These are phyloP conservation scores for Dittrichia graveolens DNA, from an alignment of 129 eudicot species.

Conservation along the genomic window DNA sequence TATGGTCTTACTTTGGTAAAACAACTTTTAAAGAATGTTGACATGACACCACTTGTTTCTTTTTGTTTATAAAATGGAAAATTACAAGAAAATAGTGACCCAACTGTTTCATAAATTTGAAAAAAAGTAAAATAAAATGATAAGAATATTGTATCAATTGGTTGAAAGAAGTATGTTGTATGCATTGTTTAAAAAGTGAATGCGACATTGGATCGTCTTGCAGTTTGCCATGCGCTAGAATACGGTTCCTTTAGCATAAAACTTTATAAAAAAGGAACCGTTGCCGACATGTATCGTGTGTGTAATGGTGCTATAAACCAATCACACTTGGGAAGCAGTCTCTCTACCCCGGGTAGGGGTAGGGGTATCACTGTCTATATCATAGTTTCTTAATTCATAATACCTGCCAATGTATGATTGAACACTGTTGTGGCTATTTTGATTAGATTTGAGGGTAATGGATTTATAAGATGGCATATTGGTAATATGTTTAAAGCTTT, in stretches of 20 bases:
- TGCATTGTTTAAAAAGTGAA: no score
- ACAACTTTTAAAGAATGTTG: constrained; percentile 22
- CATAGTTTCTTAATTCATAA: no score
- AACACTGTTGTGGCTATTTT: neutral
- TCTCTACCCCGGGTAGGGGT: no score
- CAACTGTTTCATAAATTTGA: no score
- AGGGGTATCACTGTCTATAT: neutral
- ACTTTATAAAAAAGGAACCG: no score
- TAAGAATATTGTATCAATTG: no score
- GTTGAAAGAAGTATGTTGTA: no score
- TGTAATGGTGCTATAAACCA: neutral
- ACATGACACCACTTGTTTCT: constrained; percentile 22
- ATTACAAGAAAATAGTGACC: no score
- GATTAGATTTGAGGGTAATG: neutral
- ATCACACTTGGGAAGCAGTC: neutral
- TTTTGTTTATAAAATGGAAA: neutral
- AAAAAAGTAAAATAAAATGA: no score
- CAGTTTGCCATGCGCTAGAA: neutral
- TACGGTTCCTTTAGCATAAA: neutral
- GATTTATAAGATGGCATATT: neutral
- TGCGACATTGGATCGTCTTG: no score
- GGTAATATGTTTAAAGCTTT: constrained; percentile 2
- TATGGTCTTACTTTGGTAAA: constrained; percentile 27
- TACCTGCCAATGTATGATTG: no score
- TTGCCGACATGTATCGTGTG: neutral